Evolutionary conservation across 495 filamentous ascomycete genomes (phyloP), one percentile per base, ranked within the genome.

Genomic region (Lepraria neglecta): DNA sequence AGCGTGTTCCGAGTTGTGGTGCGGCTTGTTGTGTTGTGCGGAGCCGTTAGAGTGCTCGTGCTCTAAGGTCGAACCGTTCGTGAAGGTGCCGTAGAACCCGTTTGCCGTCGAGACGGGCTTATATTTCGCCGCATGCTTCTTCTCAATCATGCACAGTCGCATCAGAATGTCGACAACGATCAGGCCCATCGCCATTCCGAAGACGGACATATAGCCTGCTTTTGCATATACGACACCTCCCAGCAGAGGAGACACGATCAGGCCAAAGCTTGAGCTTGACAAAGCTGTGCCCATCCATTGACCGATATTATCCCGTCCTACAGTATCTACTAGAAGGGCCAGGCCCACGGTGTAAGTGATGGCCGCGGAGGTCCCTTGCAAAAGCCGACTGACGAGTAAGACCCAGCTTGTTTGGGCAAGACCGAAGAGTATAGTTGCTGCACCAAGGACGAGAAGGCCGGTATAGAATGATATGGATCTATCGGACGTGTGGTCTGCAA

Each of bases 321-420:
- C 86, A 0, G 90, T 95, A 63, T 96, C 91, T 5, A 87, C 88
- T n/a, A 96, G 72, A n/a, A 96, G 72, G 0, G 91, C 91, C n/a
- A 87, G 46, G 4, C 57, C 82, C 4, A 87, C 85, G 0, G 84
- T 85, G 88, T 90, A 96, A 5, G 95, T 89, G 1, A 94, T 81
- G 4, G 87, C 85, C 1, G 89, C 87, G 21, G 84, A 85, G 3
- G 86, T 7, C 1, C 58, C 69, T 64, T 71, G 69, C 14, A 70
- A 43, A 14, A 65, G 47, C 11, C 68, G 64, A 31, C 62, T 64
- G 38, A 67, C 27, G 19, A 65, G 9, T 12, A 71, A 58, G 24
- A 71, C 54, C 63, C 61, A 64, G 42, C 45, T 59, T 19, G 48
- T 28, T 66, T 44, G 64, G 12, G 63, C 65, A 11, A 67, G 28